Conservation (phyloP, 2,329 filamentous ascomycete genomes). For the Emergomyces orientalis region DNA sequence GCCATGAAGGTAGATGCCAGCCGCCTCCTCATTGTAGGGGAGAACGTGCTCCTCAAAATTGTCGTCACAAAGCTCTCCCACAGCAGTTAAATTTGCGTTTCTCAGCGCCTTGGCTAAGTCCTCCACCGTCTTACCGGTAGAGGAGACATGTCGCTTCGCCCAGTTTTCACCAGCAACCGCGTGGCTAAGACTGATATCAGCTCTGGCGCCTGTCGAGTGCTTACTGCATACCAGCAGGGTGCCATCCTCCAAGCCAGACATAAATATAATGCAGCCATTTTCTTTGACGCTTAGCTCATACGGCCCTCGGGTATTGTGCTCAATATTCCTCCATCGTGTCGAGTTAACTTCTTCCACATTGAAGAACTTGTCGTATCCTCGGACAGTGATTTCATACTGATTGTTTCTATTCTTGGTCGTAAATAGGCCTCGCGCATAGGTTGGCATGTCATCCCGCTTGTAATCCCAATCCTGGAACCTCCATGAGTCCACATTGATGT, state of each 20-base stretch:
- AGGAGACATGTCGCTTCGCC: constrained; percentile 68
- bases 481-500: constrained; percentile 77
- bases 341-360: constrained; percentile 73
- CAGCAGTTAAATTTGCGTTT: constrained; percentile 78
- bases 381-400: constrained; percentile 66
- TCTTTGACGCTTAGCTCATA: constrained; percentile 97
- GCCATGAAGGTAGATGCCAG: constrained; percentile 89
- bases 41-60: constrained; percentile 94
- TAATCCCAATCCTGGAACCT: constrained; percentile 93
- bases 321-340: constrained; percentile 75
- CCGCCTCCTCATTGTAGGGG: constrained; percentile 69
- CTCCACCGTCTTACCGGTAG: constrained; percentile 65
- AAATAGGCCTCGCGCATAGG: constrained; percentile 88
- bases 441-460: constrained; percentile 75
- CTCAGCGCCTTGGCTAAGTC: constrained; percentile 71
- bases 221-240: constrained; percentile 96
- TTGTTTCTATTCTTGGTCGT: constrained; percentile 62
- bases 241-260: constrained; percentile 80
- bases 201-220: constrained; percentile 80
- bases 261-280: constrained; percentile 99
- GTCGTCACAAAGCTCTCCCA: constrained; percentile 94
- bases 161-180: constrained; percentile 73
- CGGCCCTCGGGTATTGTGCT: constrained; percentile 65
- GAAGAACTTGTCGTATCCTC: constrained; percentile 99
- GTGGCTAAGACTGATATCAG: constrained; percentile 66